Evolutionary conservation across 1,284 basidiomycete genomes (phyloP), one percentile per base, ranked within the genome.

Genomic region (Caloboletus inedulis): DNA sequence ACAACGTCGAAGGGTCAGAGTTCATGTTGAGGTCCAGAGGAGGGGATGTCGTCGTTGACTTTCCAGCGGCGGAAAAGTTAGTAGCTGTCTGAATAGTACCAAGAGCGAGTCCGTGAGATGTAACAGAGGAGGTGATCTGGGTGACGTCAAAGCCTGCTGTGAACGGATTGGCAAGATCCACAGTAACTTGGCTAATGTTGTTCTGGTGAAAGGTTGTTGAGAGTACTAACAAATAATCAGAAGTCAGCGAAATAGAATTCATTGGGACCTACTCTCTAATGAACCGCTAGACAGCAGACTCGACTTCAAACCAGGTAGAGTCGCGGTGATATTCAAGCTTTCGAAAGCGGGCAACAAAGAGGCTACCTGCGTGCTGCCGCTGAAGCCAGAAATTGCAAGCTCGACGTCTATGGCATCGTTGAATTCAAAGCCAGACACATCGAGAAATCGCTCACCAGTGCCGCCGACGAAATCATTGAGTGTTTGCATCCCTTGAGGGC

Each of bases 391-490:
- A 51, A 86, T 85, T 9, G 63, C 64, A 16, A 85, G 66, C 31
- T 73, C 62, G 8, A 83, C 80, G 53, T 85, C 84, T 80, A 52
- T 16, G 31, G 16, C 10, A 41, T 7, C 5, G 8, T 31, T 53
- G 5, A 52, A 25, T 47, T 33, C 16, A 19, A 42, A 40, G 19
- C 18, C n/a, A 34, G 34, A 19, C 1, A 8, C 12, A 31, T 53
- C 56, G 41, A 59, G 63, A 49, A 29, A 21, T 3, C 35, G 52
- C 55, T 55, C 62, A 78, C 74, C 79, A 59, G 74, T 77, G 48
- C 79, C 75, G n/a, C 81, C 79, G 41, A 90, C 79, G 62, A 89
- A 91, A 40, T 88, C 79, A 57, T 84, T 79, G 35, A 91, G 72
- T 2, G 86, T 89, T 59, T 85, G 74, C 49, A 74, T 63, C 46